Base-by-base conservation (phyloP, 768 basidiomycete species). In the Russula griseocarnosa region DNA sequence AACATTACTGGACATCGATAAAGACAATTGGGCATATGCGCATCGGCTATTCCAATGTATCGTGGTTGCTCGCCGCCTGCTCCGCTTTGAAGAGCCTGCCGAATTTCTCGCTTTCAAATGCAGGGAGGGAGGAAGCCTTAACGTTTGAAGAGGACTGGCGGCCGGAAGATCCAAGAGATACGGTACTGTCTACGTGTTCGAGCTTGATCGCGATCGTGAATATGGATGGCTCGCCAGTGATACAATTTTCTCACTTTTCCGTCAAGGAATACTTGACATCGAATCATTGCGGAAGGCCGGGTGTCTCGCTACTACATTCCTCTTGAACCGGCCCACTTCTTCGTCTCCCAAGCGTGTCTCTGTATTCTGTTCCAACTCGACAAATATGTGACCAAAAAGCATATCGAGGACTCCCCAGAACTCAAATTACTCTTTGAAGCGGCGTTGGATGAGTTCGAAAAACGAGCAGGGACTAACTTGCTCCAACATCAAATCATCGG, bases 211-310 rank as follows among this genome's bases (percentile, higher is more conserved):
- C 40, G 0, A 8, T 44, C 3, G 40, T 61, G n/a, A 3, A 53
- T 14, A 22, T 10, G 14, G 13, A 10, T 6, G 28, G 28, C 20
- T 18, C 28, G 6, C 4, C 14, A n/a, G 38, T 60, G 11, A 51
- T 53, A 10, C 59, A 60, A n/a, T 60, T 40, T 34, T 47, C 51
- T 2, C 49, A 60, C n/a, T 60, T 60, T 18, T 52, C 59, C 2
- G 59, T 60, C 9, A 47, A 53, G 51, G 50, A 53, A 26, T 42
- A 28, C 42, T 34, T 53, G 36, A 40, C 42, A 5, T 61, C 60
- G 26, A 32, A 0, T 22, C 60, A 22, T 55, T 8, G 10, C 51
- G 3, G 7, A 34, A 10, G 58, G 46, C 26, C 36, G 30, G 3
- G 9, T 60, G 0, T 44, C 51, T 1, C 40, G 40, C 26, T 49